Conservation (phyloP, 305 asterid genomes). For the Lippia alba region DNA sequence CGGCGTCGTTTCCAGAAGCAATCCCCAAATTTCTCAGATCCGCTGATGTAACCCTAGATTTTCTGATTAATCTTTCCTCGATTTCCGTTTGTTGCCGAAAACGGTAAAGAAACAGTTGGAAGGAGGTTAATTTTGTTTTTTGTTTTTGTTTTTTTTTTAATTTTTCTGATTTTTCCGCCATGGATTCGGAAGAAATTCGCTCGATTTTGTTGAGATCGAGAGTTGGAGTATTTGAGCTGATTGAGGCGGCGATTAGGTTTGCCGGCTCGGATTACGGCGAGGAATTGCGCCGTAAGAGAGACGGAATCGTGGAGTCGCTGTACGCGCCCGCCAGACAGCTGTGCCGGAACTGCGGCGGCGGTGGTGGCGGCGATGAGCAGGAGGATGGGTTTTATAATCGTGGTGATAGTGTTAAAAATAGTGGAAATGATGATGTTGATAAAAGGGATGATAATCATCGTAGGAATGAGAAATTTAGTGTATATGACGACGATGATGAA, state of each 20-base stretch:
- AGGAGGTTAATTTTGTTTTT: neutral
- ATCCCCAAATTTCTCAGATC: slow-evolving; percentile 31
- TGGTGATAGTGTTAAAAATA: slow-evolving; percentile 20
- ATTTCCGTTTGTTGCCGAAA: neutral
- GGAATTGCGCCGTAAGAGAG: slow-evolving; percentile 76
- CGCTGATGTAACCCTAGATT: slow-evolving; percentile 30
- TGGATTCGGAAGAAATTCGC: slow-evolving; percentile 83
- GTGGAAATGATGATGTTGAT: slow-evolving; percentile 30
- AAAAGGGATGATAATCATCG: slow-evolving; percentile 27
- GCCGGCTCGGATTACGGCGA: slow-evolving; percentile 71
- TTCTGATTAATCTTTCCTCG: neutral
- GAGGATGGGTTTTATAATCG: slow-evolving; percentile 31
- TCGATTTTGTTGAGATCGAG: slow-evolving; percentile 67
- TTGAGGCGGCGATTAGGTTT: slow-evolving; percentile 79
- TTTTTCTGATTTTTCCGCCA: slow-evolving; percentile 30
- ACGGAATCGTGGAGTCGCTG: slow-evolving; percentile 69
- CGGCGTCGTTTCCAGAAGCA: slow-evolving; percentile 42
- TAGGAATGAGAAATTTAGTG: slow-evolving; percentile 22
- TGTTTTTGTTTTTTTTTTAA: no score
- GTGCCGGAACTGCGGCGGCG: slow-evolving; percentile 59
- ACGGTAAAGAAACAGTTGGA: slow-evolving; percentile 3
- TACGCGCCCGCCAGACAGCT: slow-evolving; percentile 55
- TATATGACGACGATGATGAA: slow-evolving; percentile 28
- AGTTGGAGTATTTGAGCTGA: slow-evolving; percentile 73
- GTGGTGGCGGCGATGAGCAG: slow-evolving; percentile 41